A percentile compares a stretch with the other conserved stretches of the same genome.
phyloP scores from a whole-genome alignment of 1,284 basidiomycete genomes.

The Tilletia walkeri region DNA sequence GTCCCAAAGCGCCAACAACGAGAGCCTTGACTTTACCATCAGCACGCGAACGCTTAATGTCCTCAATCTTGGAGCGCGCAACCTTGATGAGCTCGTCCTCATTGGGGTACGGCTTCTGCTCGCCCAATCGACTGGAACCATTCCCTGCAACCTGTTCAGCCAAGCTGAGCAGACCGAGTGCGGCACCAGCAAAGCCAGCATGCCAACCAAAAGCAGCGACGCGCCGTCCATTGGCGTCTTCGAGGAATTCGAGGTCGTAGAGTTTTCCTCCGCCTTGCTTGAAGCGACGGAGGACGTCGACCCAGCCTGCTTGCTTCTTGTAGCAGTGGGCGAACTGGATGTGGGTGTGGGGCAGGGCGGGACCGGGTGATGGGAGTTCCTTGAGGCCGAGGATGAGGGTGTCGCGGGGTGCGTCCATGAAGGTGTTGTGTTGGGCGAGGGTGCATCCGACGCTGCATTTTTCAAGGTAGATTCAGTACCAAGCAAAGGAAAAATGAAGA shows the following conservation, averaged over 20 bases:
- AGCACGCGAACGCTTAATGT: constrained; percentile 62
- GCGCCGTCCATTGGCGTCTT: constrained; percentile 76
- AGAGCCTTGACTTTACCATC: constrained; percentile 72
- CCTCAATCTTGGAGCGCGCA: constrained; percentile 64
- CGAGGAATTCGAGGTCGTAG: constrained; percentile 96
- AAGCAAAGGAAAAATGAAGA: not conserved
- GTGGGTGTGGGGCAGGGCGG: constrained; percentile 66
- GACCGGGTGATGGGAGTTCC: constrained; percentile 69
- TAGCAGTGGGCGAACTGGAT: constrained; percentile 99
- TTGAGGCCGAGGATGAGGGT: constrained; percentile 93
- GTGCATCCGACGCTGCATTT: constrained; percentile 71
- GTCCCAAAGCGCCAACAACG: constrained; percentile 91
- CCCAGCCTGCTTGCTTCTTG: constrained; percentile 94
- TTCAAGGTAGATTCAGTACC: not conserved
- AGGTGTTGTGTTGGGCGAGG: constrained; percentile 83
- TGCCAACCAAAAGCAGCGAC: constrained; percentile 99
- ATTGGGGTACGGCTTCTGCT: constrained; percentile 74
- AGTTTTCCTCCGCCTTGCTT: constrained; percentile 79
- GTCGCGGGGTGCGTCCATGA: constrained; percentile 74
- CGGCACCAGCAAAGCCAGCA: constrained; percentile 96
- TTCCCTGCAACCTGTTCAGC: constrained; percentile 59
- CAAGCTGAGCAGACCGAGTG: constrained; percentile 81
- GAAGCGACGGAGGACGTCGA: constrained; percentile 82
- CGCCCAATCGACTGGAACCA: constrained; percentile 59
- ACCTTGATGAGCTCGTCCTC: constrained; percentile 50